Conservation (phyloP, 768 basidiomycete species). For the Psilocybe azurescens region DNA sequence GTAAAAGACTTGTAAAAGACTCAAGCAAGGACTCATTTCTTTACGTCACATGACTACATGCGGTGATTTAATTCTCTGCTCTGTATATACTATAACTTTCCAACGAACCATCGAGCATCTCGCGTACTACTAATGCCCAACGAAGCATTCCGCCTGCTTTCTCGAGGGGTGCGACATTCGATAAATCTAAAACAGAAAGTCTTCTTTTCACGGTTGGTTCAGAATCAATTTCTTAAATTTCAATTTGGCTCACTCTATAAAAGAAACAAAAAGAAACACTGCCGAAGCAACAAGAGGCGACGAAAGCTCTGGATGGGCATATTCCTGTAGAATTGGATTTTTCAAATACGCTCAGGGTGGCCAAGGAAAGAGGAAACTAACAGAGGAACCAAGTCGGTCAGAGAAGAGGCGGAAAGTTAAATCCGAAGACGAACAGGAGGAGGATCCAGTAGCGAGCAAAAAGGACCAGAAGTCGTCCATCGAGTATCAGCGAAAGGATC, state of each 20-base stretch:
- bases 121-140: conserved; percentile 23
- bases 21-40: too few species aligned
- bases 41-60: too few species aligned
- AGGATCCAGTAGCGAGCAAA: conserved; percentile 11
- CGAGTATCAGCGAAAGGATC: conserved; percentile 79
- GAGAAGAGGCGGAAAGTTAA: conserved; percentile 42
- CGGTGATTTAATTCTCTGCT: too few species aligned
- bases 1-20: too few species aligned
- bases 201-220: conserved; percentile 69
- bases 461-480: conserved; percentile 37
- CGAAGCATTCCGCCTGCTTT: conserved; percentile 89
- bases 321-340: conserved; percentile 87
- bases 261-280: conserved; percentile 16
- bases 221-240: not conserved
- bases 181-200: conserved; percentile 82
- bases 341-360: conserved; percentile 82
- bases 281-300: not conserved
- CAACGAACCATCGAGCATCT: too few species aligned
- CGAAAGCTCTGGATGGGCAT: conserved; percentile 38
- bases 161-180: conserved; percentile 81
- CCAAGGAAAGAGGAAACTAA: conserved; percentile 55
- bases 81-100: too few species aligned
- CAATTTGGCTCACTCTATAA: not conserved
- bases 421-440: conserved; percentile 28
- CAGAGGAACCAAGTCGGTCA: conserved; percentile 20